phyloP scores from a whole-genome alignment of 2,329 filamentous ascomycete species.

The Rhynchosporium secalis region DNA sequence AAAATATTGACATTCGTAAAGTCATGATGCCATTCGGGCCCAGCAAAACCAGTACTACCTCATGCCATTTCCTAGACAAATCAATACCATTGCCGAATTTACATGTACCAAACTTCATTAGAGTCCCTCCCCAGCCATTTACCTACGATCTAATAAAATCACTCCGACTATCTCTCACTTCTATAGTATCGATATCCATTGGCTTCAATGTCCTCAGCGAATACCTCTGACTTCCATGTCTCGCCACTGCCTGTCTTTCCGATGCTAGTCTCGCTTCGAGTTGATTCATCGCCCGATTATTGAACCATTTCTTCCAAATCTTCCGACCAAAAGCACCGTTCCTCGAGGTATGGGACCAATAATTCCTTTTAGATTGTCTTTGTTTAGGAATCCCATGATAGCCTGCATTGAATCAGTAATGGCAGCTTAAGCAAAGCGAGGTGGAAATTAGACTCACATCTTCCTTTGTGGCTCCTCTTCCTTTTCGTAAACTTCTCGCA shows the following conservation, averaged over 20 bases:
- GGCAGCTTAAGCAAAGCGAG: not conserved
- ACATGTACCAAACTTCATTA: not conserved
- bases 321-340: slow-evolving; percentile 30
- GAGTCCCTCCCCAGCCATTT: not conserved
- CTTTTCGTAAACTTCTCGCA: slow-evolving; percentile 33
- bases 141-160: not conserved
- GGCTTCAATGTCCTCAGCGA: slow-evolving; percentile 25
- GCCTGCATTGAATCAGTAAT: slow-evolving; percentile 24
- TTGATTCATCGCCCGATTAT: slow-evolving; percentile 32
- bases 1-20: too few species aligned
- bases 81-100: not conserved
- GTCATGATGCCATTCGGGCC: too few species aligned
- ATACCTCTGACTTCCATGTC: slow-evolving; percentile 30
- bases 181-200: slow-evolving; percentile 25
- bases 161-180: slow-evolving; percentile 18
- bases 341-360: slow-evolving; percentile 32
- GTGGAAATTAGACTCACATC: slow-evolving; percentile 26
- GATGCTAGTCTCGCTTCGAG: slow-evolving; percentile 26
- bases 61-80: not conserved
- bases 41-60: too few species aligned
- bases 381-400: slow-evolving; percentile 30
- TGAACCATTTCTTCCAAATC: slow-evolving; percentile 38
- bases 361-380: slow-evolving; percentile 11
- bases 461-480: slow-evolving; percentile 27
- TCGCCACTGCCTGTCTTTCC: slow-evolving; percentile 7